Base-by-base conservation (phyloP, 164 flowering plant genomes). In the Vitis riparia region DNA sequence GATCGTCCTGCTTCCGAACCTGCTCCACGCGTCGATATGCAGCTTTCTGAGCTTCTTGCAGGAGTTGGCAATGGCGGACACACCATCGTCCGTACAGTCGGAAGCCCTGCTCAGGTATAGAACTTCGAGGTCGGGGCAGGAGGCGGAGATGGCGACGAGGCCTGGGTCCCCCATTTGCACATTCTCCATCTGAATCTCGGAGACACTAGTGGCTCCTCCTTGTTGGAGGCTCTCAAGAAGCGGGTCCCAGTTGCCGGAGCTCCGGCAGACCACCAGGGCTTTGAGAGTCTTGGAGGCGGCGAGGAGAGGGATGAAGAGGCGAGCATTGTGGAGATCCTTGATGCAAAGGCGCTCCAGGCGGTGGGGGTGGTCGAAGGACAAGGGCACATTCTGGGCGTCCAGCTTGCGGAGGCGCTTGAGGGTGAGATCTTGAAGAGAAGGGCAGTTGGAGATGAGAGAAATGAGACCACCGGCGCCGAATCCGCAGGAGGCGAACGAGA, bases 251-350 rank as follows among this genome's bases (percentile, higher is more conserved):
- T 62, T 47, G 2, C 78, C 81, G 1, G 73, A 64, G 71, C 81
- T 71, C 68, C 76, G 70, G 70, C 75, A 71, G 7, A 78, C 70
- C 2, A 74, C 52, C 27, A 78, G 64, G 6, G 73, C 56, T 55
- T 65, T 64, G 32, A 78, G 29, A 13, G 55, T 6, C 49, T 58
- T 60, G 27, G 70, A 49, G 23, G 71, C 56, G 49, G 65, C 37
- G 50, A 78, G 58, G 13, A 78, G 78, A 2, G 81, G 81, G 11
- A 62, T 53, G 51, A 78, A 75, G 9, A 71, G 63, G 8, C 68
- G 70, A 23, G 68, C 81, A 62, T 75, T 78, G 73, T 78, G 76
- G 12, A 74, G 76, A 11, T 78, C 81, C 50, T 78, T 78, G 29
- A 78, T 44, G 71, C 81, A 78, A 0, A 78, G 62, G 15, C 73